phyloP scores from a whole-genome alignment of 805 yeast species.

The Candida pseudofarinosa region DNA sequence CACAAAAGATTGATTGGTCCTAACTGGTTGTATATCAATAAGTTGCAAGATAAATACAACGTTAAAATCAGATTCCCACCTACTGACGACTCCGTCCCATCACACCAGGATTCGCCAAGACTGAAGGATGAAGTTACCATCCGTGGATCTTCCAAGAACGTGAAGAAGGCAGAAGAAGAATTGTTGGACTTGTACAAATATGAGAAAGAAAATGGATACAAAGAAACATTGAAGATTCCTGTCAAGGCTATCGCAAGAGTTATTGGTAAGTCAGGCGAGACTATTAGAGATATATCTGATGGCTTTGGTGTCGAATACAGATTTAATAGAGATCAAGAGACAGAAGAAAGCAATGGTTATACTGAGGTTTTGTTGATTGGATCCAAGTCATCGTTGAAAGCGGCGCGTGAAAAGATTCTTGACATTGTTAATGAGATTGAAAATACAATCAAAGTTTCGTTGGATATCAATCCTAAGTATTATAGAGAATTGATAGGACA shows the following conservation, averaged over 20 bases:
- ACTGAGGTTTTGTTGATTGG: slow-evolving; percentile 75
- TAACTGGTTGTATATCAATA: slow-evolving; percentile 72
- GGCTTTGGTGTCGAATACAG: slow-evolving; percentile 58
- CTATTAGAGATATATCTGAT: slow-evolving; percentile 74
- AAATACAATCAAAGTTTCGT: slow-evolving; percentile 52
- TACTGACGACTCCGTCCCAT: slow-evolving; percentile 21
- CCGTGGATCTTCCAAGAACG: slow-evolving; percentile 90
- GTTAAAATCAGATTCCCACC: slow-evolving; percentile 76
- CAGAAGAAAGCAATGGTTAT: slow-evolving; percentile 44
- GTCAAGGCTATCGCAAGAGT: slow-evolving; percentile 72
- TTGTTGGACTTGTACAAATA: slow-evolving; percentile 76
- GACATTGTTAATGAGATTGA: slow-evolving; percentile 62
- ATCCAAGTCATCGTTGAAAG: slow-evolving; percentile 66
- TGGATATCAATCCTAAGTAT: slow-evolving; percentile 70
- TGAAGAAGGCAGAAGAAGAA: slow-evolving; percentile 77
- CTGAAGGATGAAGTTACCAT: slow-evolving; percentile 62
- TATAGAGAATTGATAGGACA: slow-evolving; percentile 76
- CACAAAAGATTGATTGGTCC: slow-evolving; percentile 84
- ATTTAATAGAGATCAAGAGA: slow-evolving; percentile 38
- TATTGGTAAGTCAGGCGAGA: slow-evolving; percentile 87
- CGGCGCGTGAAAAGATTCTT: slow-evolving; percentile 61
- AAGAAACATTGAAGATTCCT: slow-evolving; percentile 63
- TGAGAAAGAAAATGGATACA: slow-evolving; percentile 81
- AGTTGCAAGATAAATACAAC: slow-evolving; percentile 82
- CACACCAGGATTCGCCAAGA: slow-evolving; percentile 35